Base-by-base conservation (phyloP, 495 filamentous ascomycete genomes). In the Penicillium verhagenii region DNA sequence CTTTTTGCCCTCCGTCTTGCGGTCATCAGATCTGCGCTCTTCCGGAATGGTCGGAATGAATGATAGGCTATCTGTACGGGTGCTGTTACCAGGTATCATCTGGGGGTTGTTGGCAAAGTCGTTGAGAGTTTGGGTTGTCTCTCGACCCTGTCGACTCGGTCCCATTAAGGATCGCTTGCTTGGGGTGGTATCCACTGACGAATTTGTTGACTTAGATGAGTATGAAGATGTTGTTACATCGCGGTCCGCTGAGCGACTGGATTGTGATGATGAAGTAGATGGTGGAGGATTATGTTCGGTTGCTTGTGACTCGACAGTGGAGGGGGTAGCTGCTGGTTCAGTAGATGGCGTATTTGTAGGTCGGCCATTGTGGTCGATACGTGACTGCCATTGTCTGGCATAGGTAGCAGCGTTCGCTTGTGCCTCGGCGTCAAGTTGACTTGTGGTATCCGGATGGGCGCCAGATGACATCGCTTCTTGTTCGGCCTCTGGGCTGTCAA, bases 21-120 rank as follows among this genome's bases (percentile, higher is more conserved):
- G 85, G n/a, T 68, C 77, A 50, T 89, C 86, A 0, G 74, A 47
- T 56, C 82, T 86, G 58, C 82, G 85, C 46, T 89, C 87, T 52
- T 90, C 84, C 2, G 77, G 63, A 23, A 90, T 74, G 1, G 88
- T 95, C 3, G 92, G 92, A 44, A 95, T 91, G 63, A 92, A 90
- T 1, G 90, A 92, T 13, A 95, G 77, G 51, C 78, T 86, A 65
- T 92, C 90, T 1, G 89, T 96, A 16, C 87, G 81, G 0, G 79
- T 85, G 38, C 74, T 84, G 58, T 85, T 88, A 18, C 87, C 91
- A 10, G 89, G 86, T 1, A 93, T 70, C 23, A 84, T 78, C 53
- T 74, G 67, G 1, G 69, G 70, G 23, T 57, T 69, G 48, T 61
- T 73, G 57, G 68, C 69, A 38, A 76, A 67, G 3, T 74, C 72